Percentiles rank a stretch among this genome's conserved stretches.
Conservation (phyloP, 2,329 filamentous ascomycete genomes). For the Aspergillus sp. region DNA sequence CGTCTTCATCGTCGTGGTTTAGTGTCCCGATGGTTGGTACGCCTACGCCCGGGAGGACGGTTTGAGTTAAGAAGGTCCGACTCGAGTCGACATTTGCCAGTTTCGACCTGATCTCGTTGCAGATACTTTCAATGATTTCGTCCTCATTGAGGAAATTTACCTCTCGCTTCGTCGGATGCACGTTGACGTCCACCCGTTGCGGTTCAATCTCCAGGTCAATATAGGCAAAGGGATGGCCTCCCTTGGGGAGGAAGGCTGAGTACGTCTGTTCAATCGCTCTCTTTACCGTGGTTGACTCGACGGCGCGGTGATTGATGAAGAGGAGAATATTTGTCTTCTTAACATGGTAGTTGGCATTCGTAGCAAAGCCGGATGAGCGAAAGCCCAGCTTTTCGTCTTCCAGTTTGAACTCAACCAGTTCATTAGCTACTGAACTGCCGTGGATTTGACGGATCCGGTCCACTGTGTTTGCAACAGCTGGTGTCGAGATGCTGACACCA, state of each 20-base stretch:
- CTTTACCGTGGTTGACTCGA: conserved; percentile 81
- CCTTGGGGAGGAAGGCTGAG: conserved; percentile 78
- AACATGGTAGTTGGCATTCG: conserved; percentile 88
- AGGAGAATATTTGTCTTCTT: conserved; percentile 82
- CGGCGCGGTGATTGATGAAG: conserved; percentile 93
- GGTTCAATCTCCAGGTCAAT: conserved; percentile 89
- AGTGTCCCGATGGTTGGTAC: conserved; percentile 40
- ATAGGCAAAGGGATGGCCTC: conserved; percentile 88
- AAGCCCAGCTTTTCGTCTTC: conserved; percentile 75
- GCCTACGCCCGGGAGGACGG: conserved; percentile 65
- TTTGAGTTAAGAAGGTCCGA: conserved; percentile 89
- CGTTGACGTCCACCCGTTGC: conserved; percentile 86
- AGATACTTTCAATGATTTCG: conserved; percentile 82
- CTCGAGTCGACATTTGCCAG: conserved; percentile 86
- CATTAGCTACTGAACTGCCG: conserved; percentile 74
- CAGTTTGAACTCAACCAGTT: conserved; percentile 68
- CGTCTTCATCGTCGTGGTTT: conserved; percentile 14
- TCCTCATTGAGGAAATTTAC: conserved; percentile 98
- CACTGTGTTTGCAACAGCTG: conserved; percentile 59
- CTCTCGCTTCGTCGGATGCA: conserved; percentile 93
- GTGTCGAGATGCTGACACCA: conserved; percentile 71
- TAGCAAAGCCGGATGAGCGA: conserved; percentile 69
- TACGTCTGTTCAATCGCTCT: conserved; percentile 90
- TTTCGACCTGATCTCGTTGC: conserved; percentile 66
- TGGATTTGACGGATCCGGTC: conserved; percentile 90